These are phyloP conservation scores for Spatholobus suberectus DNA, from an alignment of 306 rosid genomes.

Conservation along the genomic window DNA sequence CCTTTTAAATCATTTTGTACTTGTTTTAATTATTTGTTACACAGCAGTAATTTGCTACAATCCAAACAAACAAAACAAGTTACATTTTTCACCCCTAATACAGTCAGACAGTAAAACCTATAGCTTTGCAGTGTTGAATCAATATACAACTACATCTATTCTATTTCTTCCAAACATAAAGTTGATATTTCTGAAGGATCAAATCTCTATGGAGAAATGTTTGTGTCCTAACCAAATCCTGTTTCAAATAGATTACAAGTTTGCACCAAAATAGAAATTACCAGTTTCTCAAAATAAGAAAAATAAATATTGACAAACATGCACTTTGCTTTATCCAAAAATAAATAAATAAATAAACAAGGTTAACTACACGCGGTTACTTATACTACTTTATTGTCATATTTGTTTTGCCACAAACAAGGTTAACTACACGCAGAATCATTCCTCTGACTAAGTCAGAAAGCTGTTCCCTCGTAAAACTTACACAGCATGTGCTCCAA, in stretches of 20 bases:
- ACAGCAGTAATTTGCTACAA: too few species aligned
- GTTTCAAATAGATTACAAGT: neutral
- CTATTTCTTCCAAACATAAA: neutral
- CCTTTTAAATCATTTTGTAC: too few species aligned
- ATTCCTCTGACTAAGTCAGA: constrained; percentile 35
- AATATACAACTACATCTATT: too few species aligned
- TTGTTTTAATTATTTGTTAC: too few species aligned
- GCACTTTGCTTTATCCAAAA: neutral
- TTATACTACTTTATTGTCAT: neutral
- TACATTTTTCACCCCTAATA: too few species aligned
- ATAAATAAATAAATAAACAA: neutral
- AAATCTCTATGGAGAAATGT: neutral
- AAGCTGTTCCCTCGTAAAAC: constrained; percentile 28
- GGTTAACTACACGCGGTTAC: neutral
- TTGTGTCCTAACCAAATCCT: neutral
- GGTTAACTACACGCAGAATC: too few species aligned
- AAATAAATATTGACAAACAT: neutral
- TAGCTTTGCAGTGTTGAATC: too few species aligned
- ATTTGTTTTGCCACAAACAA: neutral
- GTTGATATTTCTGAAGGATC: neutral
- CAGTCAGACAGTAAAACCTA: too few species aligned
- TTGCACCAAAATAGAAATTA: neutral
- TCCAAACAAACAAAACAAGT: neutral
- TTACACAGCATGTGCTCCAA: constrained; percentile 7
- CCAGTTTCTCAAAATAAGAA: neutral